phyloP scores from a whole-genome alignment of 2,329 filamentous ascomycete species.

The Fusarium mundagurra region DNA sequence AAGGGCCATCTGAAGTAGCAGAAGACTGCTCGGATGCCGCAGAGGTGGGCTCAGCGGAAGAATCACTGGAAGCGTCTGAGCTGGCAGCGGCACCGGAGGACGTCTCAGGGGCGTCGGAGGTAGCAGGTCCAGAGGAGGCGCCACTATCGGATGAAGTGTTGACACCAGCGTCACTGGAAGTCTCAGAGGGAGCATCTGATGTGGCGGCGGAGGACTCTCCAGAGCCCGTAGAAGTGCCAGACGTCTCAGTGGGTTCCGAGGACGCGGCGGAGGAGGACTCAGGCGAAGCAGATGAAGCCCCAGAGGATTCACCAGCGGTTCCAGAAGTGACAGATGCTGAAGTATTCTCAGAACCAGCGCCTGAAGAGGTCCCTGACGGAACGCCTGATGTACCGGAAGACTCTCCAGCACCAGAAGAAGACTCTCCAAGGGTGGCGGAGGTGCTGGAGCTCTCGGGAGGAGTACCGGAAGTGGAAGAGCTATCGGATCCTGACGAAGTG shows the following conservation, averaged over 20 bases:
- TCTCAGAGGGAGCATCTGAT: not conserved
- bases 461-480: not conserved
- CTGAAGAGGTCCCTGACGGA: not conserved
- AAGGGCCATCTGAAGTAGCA: not conserved
- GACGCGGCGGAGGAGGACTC: not conserved
- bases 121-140: not conserved
- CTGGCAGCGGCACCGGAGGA: not conserved
- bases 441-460: not conserved
- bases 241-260: not conserved
- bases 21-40: not conserved
- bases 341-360: not conserved
- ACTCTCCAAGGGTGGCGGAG: not conserved
- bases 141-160: not conserved
- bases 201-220: not conserved
- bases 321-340: not conserved
- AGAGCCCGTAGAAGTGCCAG: fast-evolving
- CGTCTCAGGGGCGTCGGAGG: not conserved
- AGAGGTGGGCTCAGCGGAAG: not conserved
- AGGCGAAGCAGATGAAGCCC: not conserved
- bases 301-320: not conserved
- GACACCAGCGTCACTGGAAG: not conserved
- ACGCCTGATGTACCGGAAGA: not conserved
- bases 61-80: not conserved
- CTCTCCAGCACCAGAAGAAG: not conserved
- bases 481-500: not conserved